Evolutionary conservation across 106 monocot genomes (phyloP), one percentile per base, ranked within the genome.

Genomic region (Iris macrosiphon): DNA sequence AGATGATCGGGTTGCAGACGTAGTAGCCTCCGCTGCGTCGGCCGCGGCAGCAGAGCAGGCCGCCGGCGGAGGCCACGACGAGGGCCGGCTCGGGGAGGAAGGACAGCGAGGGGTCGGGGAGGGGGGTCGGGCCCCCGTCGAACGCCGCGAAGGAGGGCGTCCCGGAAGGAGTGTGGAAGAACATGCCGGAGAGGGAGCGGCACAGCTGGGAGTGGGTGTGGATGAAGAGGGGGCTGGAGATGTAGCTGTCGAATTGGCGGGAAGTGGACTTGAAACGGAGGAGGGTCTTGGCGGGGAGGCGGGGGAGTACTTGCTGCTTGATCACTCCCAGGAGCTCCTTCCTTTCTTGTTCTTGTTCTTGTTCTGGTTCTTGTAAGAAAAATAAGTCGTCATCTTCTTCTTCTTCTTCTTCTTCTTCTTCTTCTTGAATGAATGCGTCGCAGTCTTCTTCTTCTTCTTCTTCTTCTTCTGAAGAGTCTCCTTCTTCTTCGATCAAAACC

Each of bases 1-100:
- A 13, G 35, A 64, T 79, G 17, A 52, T 2, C 5, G 79, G 79
- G 54, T 79, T 73, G 60, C 40, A 40, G 11, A 68, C 42, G 45
- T 55, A 62, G 67, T 72, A 78, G 13, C 4, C 9, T 2, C 2
- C 4, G 21, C 6, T 45, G 15, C 0, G 8, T 0, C 11, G 9
- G 44, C 61, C 62, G 45, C 59, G 32, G 68, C 65, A 45, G 57
- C 57, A 52, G 50, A 79, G 50, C 12, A 60, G 52, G 9, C 60
- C 60, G 18, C 18, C 8, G 39, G 55, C 33, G 33, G 58, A 72
- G 52, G 63, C 24, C 49, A 5, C 45, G 42, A 49, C 60, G 55
- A 3, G 27, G 22, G 52, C 31, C 3, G 17, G 55, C 3, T 35
- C 9, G 0, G 55, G 55, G 35, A 55, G 55, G 23, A 35, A 55